Evolutionary conservation across 2,329 filamentous ascomycete species (phyloP).

Genomic region (Cryoendolithus antarcticus): DNA sequence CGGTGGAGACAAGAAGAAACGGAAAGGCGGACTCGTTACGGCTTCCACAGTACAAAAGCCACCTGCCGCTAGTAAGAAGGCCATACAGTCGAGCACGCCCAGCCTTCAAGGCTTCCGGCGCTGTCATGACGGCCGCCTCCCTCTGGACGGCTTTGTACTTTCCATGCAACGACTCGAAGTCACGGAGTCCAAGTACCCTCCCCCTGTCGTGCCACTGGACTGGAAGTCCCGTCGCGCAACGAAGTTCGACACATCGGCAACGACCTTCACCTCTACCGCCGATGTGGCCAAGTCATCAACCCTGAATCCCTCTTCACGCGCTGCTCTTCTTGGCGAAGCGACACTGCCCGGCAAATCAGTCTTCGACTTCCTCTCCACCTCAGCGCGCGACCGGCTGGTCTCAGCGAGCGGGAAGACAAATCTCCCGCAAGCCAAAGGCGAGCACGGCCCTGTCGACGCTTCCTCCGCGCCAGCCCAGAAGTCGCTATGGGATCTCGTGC

Average conservation of each 20-base stretch:
- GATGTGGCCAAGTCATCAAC: constrained; percentile 67
- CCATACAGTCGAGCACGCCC: constrained; percentile 15
- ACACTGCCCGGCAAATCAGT: constrained; percentile 83
- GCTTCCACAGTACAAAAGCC: constrained; percentile 39
- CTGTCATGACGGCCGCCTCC: constrained; percentile 73
- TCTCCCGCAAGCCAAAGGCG: constrained; percentile 65
- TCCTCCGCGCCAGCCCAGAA: constrained; percentile 41
- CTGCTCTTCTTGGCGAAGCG: constrained; percentile 67
- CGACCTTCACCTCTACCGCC: constrained; percentile 51
- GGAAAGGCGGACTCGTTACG: constrained; percentile 18
- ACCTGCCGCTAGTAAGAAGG: constrained; percentile 54
- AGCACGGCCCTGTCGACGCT: constrained; percentile 55
- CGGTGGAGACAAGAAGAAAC: constrained; percentile 63
- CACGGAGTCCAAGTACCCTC: constrained; percentile 43
- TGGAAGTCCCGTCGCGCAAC: constrained; percentile 56
- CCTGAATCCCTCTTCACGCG: constrained; percentile 64
- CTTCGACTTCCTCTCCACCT: constrained; percentile 78
- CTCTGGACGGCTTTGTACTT: constrained; percentile 69
- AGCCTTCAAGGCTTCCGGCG: constrained; percentile 44
- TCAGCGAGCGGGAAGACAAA: constrained; percentile 61
- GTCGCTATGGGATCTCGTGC: constrained; percentile 37
- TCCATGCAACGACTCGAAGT: constrained; percentile 35
- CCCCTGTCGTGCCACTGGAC: constrained; percentile 55
- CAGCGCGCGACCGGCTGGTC: constrained; percentile 64
- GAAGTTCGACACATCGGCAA: constrained; percentile 15